Evolutionary conservation across 176 grass and related monocot genomes (phyloP), one percentile per base, ranked within the genome.

Genomic region (Chrysopogon serrulatus): DNA sequence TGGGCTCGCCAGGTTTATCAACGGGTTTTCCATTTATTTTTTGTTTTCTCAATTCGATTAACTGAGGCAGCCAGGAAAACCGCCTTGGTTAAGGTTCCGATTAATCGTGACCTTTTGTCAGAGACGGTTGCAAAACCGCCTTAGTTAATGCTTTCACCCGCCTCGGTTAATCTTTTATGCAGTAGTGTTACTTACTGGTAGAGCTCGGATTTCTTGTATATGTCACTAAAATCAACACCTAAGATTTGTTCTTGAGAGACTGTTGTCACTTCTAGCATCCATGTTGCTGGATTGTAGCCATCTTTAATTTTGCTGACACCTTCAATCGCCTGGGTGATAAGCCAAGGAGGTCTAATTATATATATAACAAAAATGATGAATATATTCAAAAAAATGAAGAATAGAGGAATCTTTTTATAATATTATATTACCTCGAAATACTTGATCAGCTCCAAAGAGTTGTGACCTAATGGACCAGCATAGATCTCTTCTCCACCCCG

Each of bases 271-370:
- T 78, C 75, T 24, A 78, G 15, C 75, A 78, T 78, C 75, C 75
- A 78, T 43, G 75, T 78, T 78, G 75, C 54, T 19, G 75, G 75
- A 62, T 78, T 62, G 75, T 78, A 78, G n/a, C 75, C 75, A 62
- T 62, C 54, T 78, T 78, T 78, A 28, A 78, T 78, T 62, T 61
- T 62, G 75, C 54, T 62, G 36, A 78, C 54, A 41, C 36, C 75
- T 78, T 78, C n/a, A 78, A 78, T 62, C 24, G n/a, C 54, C 75
- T 78, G 15, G 14, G 30, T 26, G 28, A 30, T 40, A 78, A 26
- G n/a, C 14, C 34, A 41, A 17, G 15, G 18, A 6, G 53, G 10
- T 59, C 36, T 18, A 26, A 41, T 57, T 57, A 57, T 11, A 57
- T 39, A 16, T 61, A 8, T 21, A 37, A 37, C 5, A 5, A 14